These are phyloP conservation scores for Dactylellina drechsleri DNA, from an alignment of 2,329 filamentous ascomycete species.

Conservation along the genomic window DNA sequence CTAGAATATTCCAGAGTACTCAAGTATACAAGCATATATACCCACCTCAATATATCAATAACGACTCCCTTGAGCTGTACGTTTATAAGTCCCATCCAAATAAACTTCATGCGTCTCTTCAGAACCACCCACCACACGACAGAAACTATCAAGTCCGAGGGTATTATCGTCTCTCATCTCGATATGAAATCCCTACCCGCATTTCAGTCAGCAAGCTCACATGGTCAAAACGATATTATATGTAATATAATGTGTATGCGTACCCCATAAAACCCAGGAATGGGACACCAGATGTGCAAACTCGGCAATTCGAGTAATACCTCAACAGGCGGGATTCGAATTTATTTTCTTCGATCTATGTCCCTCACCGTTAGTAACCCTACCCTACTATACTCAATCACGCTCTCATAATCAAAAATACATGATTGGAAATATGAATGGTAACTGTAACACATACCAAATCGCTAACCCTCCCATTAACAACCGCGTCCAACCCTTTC, in stretches of 20 bases:
- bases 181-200: conserved; percentile 41
- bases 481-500: conserved; percentile 32
- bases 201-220: background rate
- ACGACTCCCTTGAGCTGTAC: conserved; percentile 6
- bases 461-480: conserved; percentile 20
- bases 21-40: background rate
- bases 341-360: conserved; percentile 27
- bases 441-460: too few species aligned
- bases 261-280: conserved; percentile 49
- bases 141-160: conserved; percentile 40
- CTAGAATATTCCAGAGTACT: background rate
- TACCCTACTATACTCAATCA: background rate
- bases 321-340: conserved; percentile 26
- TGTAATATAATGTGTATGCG: background rate
- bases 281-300: conserved; percentile 35
- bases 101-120: conserved; percentile 29
- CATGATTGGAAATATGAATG: too few species aligned
- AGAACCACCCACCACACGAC: conserved; percentile 39
- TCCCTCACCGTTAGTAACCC: background rate
- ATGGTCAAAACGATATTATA: background rate
- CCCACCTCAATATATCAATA: conserved; percentile 9
- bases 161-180: conserved; percentile 21
- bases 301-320: conserved; percentile 30
- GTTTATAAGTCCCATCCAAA: conserved; percentile 34
- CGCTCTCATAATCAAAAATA: too few species aligned